Evolutionary conservation across 1,284 basidiomycete species (phyloP).

Genomic region (Peniophora sp.): DNA sequence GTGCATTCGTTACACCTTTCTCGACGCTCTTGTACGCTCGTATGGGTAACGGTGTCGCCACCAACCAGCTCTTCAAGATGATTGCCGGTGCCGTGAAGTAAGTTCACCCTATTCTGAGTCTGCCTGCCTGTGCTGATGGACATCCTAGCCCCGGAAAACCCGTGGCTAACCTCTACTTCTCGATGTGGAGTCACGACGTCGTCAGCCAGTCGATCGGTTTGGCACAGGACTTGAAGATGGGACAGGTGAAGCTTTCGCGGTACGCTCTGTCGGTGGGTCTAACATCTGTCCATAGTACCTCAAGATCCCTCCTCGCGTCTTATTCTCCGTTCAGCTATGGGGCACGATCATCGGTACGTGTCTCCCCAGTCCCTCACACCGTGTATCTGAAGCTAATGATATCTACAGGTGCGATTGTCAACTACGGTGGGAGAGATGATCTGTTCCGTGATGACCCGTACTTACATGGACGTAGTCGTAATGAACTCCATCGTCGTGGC

Average conservation of each 20-base stretch:
- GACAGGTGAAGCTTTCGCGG: conserved; percentile 41
- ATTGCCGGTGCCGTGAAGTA: conserved; percentile 51
- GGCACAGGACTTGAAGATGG: conserved; percentile 60
- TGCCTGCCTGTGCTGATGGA: conserved; percentile 35
- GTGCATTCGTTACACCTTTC: conserved; percentile 30
- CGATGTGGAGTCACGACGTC: conserved; percentile 59
- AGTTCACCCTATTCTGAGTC: too few species aligned
- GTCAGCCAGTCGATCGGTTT: conserved; percentile 42
- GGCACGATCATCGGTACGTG: conserved; percentile 49
- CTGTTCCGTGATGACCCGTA: background rate
- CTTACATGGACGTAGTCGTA: conserved; percentile 22
- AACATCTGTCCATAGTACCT: background rate
- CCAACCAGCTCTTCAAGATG: conserved; percentile 61
- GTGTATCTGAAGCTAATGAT: background rate
- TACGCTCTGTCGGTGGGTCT: background rate
- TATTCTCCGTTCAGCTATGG: conserved; percentile 62
- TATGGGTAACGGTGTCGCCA: conserved; percentile 52
- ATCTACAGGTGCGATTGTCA: conserved; percentile 18
- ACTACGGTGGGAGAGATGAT: conserved; percentile 20
- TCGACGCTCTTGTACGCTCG: conserved; percentile 35
- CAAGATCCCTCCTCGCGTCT: conserved; percentile 67
- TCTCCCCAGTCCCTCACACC: background rate
- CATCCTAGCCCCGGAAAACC: background rate
- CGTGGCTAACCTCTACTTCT: conserved; percentile 25
- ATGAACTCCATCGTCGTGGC: conserved; percentile 48